A percentile compares a stretch with the other conserved stretches of the same genome.
Conservation (phyloP, 352 stramenopile species). For the Globisporangium takayamanum region DNA sequence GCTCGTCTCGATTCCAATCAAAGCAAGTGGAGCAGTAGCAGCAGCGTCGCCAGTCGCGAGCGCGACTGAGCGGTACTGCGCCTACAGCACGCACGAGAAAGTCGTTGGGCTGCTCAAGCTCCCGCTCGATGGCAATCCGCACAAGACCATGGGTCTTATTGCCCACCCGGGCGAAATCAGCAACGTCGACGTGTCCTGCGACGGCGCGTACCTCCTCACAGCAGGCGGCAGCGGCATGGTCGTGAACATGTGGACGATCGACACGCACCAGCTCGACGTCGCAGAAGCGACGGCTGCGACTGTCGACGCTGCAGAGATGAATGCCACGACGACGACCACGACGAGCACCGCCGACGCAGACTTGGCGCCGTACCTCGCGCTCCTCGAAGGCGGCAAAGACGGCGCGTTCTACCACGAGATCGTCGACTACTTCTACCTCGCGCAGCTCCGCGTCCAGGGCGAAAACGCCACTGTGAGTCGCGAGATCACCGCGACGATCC, state of each 20-base stretch:
- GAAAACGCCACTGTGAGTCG: slow-evolving; percentile 78
- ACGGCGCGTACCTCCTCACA: slow-evolving; percentile 86
- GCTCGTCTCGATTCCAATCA: slow-evolving; percentile 55
- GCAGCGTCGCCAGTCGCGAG: neutral
- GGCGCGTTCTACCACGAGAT: slow-evolving; percentile 89
- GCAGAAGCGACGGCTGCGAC: slow-evolving; percentile 31
- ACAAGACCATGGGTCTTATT: slow-evolving; percentile 91
- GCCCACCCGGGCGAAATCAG: slow-evolving; percentile 87
- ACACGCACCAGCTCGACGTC: slow-evolving; percentile 66
- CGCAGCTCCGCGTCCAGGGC: slow-evolving; percentile 87
- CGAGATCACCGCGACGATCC: slow-evolving; percentile 65
- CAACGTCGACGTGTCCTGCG: slow-evolving; percentile 73
- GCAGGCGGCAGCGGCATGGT: slow-evolving; percentile 85
- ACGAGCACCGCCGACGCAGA: neutral
- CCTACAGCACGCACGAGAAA: slow-evolving; percentile 79
- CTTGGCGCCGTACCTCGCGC: slow-evolving; percentile 56
- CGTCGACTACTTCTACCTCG: slow-evolving; percentile 94
- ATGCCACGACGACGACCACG: neutral
- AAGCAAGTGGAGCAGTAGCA: neutral
- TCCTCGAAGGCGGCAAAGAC: slow-evolving; percentile 80
- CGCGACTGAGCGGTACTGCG: slow-evolving; percentile 60
- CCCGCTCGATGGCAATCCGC: slow-evolving; percentile 89
- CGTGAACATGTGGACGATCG: slow-evolving; percentile 90
- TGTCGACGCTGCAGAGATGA: neutral
- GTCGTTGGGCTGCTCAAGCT: slow-evolving; percentile 83